Base-by-base conservation (phyloP, 2,329 filamentous ascomycete genomes). In the Fusarium sp. region DNA sequence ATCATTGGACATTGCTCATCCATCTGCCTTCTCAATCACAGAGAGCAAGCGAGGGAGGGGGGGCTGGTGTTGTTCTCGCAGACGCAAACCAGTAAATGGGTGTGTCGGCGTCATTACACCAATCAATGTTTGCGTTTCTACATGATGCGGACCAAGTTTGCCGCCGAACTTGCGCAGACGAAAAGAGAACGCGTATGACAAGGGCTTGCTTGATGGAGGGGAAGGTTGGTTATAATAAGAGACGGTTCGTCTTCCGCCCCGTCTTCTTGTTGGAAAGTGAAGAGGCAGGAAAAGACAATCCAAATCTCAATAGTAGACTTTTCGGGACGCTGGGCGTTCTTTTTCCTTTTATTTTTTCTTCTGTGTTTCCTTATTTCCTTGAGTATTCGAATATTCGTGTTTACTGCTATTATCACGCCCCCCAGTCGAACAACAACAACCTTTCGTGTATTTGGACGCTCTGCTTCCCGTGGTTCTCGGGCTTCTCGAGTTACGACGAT, bases 211-310 rank as follows among this genome's bases (percentile, higher is more conserved):
- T 49, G 44, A 27, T 27, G 22, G 44, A 27, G 22, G 64, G 61
- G 40, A 3, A 35, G 64, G 67, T 31, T 75, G 64, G 74, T 49
- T 79, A 78, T 79, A 79, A 77, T 76, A 79, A 75, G 72, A 71
- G 69, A 70, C 55, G 44, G 58, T 38, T 67, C 55, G 69, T 70
- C 76, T 62, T 62, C 67, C 58, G 58, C 31, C 27, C 42, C 51
- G 40, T 56, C 44, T 42, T 24, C 10, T 61, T 57, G 64, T 51
- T 51, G 33, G 27, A 67, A 67, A 67, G 67, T 68, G 62, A 68
- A 70, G 62, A 67, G 61, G 67, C 65, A 70, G 66, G 70, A 77
- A 64, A 72, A 56, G 49, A 76, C 58, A 62, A 49, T 66, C 64
- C 66, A 44, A 35, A 77, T 78, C 64, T 69, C 56, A 64, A 53